These are phyloP conservation scores for Fusarium cyanostomum DNA, from an alignment of 2,329 filamentous ascomycete genomes.

Conservation along the genomic window DNA sequence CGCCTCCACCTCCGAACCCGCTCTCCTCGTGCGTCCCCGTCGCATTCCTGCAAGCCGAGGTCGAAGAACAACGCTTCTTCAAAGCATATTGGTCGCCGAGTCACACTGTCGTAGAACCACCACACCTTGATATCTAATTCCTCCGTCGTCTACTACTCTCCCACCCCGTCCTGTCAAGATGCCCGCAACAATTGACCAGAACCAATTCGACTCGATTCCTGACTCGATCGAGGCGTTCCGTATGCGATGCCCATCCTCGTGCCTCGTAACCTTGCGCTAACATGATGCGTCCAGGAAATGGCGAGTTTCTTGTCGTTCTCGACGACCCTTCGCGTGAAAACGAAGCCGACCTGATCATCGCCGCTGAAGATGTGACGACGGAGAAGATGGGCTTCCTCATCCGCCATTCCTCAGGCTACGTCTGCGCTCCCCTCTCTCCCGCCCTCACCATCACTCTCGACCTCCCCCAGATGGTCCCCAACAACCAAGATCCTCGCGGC, in stretches of 20 bases:
- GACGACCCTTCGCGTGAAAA: slow-evolving; percentile 94
- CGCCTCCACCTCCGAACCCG: slow-evolving; percentile 37
- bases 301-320: slow-evolving; percentile 95
- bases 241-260: slow-evolving; percentile 50
- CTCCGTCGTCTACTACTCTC: background rate
- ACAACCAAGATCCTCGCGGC: slow-evolving; percentile 81
- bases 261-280: slow-evolving; percentile 9
- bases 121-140: slow-evolving; percentile 1
- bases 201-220: slow-evolving; percentile 71
- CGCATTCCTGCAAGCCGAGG: slow-evolving; percentile 36
- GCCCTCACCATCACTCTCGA: slow-evolving; percentile 74
- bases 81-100: background rate
- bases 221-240: slow-evolving; percentile 72
- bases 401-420: slow-evolving; percentile 86
- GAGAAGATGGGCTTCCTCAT: slow-evolving; percentile 97
- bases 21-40: slow-evolving; percentile 32
- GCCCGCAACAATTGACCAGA: slow-evolving; percentile 61
- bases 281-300: slow-evolving; percentile 63
- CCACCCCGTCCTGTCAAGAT: slow-evolving; percentile 48
- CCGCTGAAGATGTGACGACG: slow-evolving; percentile 83
- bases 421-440: slow-evolving; percentile 86
- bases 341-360: slow-evolving; percentile 97
- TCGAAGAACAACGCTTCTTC: slow-evolving; percentile 15
- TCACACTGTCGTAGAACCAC: background rate
- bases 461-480: slow-evolving; percentile 87